Conservation (phyloP, 73 alveolate genomes). For the Tetrahymena elliotti region DNA sequence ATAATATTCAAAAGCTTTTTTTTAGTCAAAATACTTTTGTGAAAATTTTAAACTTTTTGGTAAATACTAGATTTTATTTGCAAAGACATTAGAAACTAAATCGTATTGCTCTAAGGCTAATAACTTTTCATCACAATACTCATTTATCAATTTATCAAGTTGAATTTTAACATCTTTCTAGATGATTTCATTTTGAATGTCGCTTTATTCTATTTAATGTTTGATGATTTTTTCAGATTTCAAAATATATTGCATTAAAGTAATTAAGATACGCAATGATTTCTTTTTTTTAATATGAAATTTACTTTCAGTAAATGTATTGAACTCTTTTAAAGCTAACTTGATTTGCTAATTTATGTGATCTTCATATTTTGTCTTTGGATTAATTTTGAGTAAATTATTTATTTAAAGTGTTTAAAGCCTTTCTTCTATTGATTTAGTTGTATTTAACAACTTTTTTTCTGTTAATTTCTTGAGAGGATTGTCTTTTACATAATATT, state of each 20-base stretch:
- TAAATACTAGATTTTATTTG: too few species aligned
- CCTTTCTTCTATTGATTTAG: neutral
- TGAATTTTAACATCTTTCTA: neutral
- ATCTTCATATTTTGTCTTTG: neutral
- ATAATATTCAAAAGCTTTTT: neutral
- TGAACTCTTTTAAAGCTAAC: neutral
- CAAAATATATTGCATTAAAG: too few species aligned
- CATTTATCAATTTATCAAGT: neutral
- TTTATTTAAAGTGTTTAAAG: neutral
- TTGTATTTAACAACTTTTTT: neutral
- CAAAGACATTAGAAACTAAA: too few species aligned
- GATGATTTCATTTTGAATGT: too few species aligned
- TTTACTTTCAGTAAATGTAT: too few species aligned
- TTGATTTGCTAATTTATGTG: neutral
- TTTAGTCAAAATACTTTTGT: neutral
- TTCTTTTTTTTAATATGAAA: too few species aligned
- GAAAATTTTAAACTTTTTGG: neutral
- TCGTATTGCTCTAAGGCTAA: neutral
- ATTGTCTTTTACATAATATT: neutral
- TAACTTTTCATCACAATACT: neutral
- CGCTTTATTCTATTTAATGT: too few species aligned
- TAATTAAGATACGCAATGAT: too few species aligned
- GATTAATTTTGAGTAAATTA: neutral
- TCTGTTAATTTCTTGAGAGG: neutral
- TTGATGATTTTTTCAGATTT: neutral